Evolutionary conservation across 2,329 filamentous ascomycete genomes (phyloP).

Genomic region (Paraphoma sp.): DNA sequence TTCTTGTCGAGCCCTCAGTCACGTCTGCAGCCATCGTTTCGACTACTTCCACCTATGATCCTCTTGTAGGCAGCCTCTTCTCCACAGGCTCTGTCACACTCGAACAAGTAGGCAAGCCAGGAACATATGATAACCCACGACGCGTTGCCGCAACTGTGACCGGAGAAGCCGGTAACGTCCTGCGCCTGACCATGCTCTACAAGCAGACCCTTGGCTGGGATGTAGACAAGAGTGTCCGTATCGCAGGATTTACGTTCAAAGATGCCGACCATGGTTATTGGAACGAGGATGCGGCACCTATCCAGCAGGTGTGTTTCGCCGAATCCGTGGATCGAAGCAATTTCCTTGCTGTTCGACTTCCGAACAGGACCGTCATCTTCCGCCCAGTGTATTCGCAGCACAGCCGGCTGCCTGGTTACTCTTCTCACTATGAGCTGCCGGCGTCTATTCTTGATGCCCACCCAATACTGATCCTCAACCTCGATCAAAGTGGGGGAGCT

Average conservation of each 20-base stretch:
- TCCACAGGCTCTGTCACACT: slow-evolving; percentile 63
- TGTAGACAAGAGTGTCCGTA: slow-evolving; percentile 51
- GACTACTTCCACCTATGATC: slow-evolving; percentile 46
- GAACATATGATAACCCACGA: slow-evolving; percentile 32
- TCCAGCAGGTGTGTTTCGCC: slow-evolving; percentile 63
- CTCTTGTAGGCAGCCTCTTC: slow-evolving; percentile 55
- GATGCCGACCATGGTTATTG: slow-evolving; percentile 60
- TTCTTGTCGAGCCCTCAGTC: slow-evolving; percentile 30
- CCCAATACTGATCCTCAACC: slow-evolving; percentile 61
- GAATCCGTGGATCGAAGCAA: slow-evolving; percentile 49
- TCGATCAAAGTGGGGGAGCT: slow-evolving; percentile 60
- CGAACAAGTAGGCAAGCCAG: slow-evolving; percentile 39
- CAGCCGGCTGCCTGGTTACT: slow-evolving; percentile 16
- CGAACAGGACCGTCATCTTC: slow-evolving; percentile 56
- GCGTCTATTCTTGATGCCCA: slow-evolving; percentile 64
- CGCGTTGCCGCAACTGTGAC: slow-evolving; percentile 45
- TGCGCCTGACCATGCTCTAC: slow-evolving; percentile 62
- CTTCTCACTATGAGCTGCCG: slow-evolving; percentile 30
- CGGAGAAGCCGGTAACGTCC: slow-evolving; percentile 65
- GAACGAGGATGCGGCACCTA: slow-evolving; percentile 60
- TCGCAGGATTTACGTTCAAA: slow-evolving; percentile 56
- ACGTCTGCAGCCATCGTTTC: slow-evolving; percentile 39
- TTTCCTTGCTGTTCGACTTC: slow-evolving; percentile 60
- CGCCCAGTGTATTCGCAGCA: slow-evolving; percentile 37
- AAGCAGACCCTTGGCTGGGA: slow-evolving; percentile 64